phyloP scores from a whole-genome alignment of 129 eudicot species.

The Centella asiatica region DNA sequence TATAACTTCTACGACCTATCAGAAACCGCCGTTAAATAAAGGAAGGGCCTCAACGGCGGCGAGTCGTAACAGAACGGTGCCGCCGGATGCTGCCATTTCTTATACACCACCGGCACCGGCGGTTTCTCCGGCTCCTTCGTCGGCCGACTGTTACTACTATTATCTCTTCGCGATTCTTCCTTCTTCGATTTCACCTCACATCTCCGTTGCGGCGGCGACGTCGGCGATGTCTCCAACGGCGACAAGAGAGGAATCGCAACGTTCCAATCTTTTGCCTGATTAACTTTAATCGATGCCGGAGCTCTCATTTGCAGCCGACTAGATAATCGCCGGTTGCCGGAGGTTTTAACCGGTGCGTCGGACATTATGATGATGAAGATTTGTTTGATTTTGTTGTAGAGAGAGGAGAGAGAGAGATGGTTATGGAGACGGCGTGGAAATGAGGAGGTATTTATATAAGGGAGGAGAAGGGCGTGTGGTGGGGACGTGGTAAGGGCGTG shows the following conservation, averaged over 20 bases:
- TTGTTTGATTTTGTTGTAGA: neutral
- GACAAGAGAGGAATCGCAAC: conserved; percentile 77
- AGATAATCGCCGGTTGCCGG: conserved; percentile 27
- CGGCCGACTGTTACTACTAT: conserved; percentile 13
- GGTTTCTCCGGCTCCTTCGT: conserved; percentile 31
- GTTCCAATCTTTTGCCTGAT: conserved; percentile 56
- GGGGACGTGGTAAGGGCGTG: conserved; percentile 20
- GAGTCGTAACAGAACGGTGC: conserved; percentile 76
- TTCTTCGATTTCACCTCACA: conserved; percentile 13
- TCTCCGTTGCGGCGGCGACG: conserved; percentile 16
- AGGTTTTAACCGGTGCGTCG: conserved; percentile 15
- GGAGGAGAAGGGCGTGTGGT: conserved; percentile 30
- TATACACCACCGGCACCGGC: conserved; percentile 36
- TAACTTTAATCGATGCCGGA: conserved; percentile 74
- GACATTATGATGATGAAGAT: conserved; percentile 27
- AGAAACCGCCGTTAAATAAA: conserved; percentile 25
- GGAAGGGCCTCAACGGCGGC: conserved; percentile 53
- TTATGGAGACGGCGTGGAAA: neutral
- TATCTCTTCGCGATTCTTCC: conserved; percentile 18
- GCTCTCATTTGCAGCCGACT: conserved; percentile 69
- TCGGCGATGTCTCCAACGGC: conserved; percentile 57
- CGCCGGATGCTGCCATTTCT: conserved; percentile 90
- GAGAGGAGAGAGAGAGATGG: conserved; percentile 6
- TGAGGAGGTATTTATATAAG: conserved; percentile 19
- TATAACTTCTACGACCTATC: conserved; percentile 19